Percentiles rank a stretch among this genome's conserved stretches.
These are phyloP conservation scores for Centaurea solstitialis DNA, from an alignment of 129 eudicot genomes.

Conservation along the genomic window DNA sequence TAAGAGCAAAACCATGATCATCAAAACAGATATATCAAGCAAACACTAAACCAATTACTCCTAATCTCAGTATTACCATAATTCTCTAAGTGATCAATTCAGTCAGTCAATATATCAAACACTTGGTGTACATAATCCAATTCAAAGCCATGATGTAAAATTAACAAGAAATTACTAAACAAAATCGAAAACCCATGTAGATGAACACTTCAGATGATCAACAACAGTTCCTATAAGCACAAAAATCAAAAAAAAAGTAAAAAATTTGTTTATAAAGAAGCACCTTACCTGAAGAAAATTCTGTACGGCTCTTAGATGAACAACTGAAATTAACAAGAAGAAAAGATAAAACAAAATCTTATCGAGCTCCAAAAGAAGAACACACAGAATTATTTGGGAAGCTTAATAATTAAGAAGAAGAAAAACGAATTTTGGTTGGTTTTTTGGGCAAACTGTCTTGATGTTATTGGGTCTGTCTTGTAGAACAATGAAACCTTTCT, in stretches of 20 bases:
- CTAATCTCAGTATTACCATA: neutral
- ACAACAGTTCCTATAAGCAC: neutral
- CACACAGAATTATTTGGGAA: neutral
- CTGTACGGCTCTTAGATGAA: slow-evolving; percentile 25
- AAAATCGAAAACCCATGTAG: slow-evolving; percentile 22
- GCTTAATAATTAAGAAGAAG: neutral
- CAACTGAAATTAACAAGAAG: neutral
- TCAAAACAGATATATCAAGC: slow-evolving; percentile 7
- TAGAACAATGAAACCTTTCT: slow-evolving; percentile 23
- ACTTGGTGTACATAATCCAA: slow-evolving; percentile 27
- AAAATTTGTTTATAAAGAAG: neutral
- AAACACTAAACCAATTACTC: slow-evolving; percentile 6
- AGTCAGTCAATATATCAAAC: slow-evolving; percentile 24
- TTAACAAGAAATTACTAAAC: neutral
- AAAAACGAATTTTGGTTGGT: neutral
- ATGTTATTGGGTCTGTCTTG: slow-evolving; percentile 20
- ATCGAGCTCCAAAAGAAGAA: neutral
- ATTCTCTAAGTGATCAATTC: neutral
- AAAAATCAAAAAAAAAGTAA: neutral
- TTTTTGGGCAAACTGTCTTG: slow-evolving; percentile 18
- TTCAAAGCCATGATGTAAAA: neutral
- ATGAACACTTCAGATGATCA: slow-evolving; percentile 28
- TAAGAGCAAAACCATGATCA: neutral
- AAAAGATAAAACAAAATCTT: neutral
- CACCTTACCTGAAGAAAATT: slow-evolving; percentile 28